These are phyloP conservation scores for Apiospora koreana DNA, from an alignment of 2,329 filamentous ascomycete genomes.

Conservation along the genomic window DNA sequence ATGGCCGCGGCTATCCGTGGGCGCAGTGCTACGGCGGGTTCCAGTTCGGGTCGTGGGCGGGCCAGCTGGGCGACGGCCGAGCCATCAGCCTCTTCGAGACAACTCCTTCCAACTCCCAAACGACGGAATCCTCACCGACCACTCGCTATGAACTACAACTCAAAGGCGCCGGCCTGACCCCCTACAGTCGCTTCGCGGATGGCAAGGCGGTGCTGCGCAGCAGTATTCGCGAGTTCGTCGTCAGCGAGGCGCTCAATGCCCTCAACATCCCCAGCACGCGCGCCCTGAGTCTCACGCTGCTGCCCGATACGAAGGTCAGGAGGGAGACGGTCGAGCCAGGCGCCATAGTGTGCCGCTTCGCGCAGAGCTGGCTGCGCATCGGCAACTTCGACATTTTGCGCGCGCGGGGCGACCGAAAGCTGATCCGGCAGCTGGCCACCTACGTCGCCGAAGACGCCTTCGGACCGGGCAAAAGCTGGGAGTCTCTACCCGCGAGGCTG, in stretches of 20 bases:
- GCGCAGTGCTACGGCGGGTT: conserved; percentile 95
- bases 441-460: conserved; percentile 90
- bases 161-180: conserved; percentile 90
- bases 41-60: conserved; percentile 85
- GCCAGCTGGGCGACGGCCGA: conserved; percentile 90
- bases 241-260: conserved; percentile 85
- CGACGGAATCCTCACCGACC: neutral
- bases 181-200: conserved; percentile 95
- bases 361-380: conserved; percentile 86
- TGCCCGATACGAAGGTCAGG: conserved; percentile 71
- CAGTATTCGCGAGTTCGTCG: conserved; percentile 91
- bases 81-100: conserved; percentile 94
- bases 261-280: conserved; percentile 84
- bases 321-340: conserved; percentile 85
- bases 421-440: conserved; percentile 74
- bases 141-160: conserved; percentile 86
- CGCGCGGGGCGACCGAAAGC: conserved; percentile 73
- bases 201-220: conserved; percentile 91
- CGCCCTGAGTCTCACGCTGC: conserved; percentile 77
- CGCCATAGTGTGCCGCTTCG: conserved; percentile 90
- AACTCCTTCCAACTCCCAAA: conserved; percentile 55
- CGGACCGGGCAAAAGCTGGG: conserved; percentile 66
- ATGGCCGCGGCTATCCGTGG: conserved; percentile 81
- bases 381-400: conserved; percentile 96
- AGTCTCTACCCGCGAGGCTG: conserved; percentile 68